A percentile compares a stretch with the other conserved stretches of the same genome.
Evolutionary conservation across 768 basidiomycete genomes (phyloP).

Genomic region (Phylloporus scabripes): DNA sequence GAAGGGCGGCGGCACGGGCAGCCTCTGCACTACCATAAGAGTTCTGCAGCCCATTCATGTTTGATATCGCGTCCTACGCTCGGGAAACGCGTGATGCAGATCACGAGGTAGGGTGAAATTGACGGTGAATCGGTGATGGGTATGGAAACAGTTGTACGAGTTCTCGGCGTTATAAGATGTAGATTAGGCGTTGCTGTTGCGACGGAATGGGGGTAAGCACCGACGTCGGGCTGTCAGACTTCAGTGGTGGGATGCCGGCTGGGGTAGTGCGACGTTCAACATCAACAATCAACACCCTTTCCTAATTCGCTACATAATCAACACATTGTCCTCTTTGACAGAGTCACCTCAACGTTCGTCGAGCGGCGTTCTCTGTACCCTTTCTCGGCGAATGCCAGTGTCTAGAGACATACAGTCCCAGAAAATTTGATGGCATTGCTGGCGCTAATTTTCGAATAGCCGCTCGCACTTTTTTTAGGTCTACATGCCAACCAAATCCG

Average conservation of each 20-base stretch:
- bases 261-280: not conserved
- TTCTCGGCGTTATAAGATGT: conserved; percentile 3
- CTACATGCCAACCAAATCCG: too few species aligned
- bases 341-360: not conserved
- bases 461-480: too few species aligned
- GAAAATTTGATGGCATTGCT: too few species aligned
- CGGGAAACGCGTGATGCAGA: conserved; percentile 11
- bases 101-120: conserved; percentile 1
- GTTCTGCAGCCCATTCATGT: conserved; percentile 46
- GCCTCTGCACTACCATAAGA: conserved; percentile 61
- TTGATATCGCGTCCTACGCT: conserved; percentile 3
- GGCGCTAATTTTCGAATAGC: too few species aligned
- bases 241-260: not conserved
- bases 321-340: not conserved
- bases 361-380: too few species aligned
- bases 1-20: conserved; percentile 80
- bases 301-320: not conserved
- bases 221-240: not conserved
- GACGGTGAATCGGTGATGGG: not conserved
- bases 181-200: conserved; percentile 5
- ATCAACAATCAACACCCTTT: not conserved
- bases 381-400: too few species aligned
- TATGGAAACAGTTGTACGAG: conserved; percentile 3
- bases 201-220: not conserved
- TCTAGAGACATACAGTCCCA: too few species aligned